Evolutionary conservation across 2,329 filamentous ascomycete species (phyloP).

Genomic region (Neonectria ditissima): DNA sequence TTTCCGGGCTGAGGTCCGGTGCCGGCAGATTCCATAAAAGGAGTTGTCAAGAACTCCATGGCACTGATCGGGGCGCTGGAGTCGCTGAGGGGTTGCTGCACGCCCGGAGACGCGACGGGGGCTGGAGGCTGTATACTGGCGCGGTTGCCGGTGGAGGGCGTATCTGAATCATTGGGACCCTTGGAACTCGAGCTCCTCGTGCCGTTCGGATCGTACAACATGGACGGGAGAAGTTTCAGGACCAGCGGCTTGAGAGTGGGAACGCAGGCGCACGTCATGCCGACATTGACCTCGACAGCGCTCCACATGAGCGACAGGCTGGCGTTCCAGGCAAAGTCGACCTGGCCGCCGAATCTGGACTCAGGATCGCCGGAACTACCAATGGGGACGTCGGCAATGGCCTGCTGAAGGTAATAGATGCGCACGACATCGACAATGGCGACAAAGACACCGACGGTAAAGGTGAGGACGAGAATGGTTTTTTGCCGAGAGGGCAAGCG

Average conservation of each 20-base stretch:
- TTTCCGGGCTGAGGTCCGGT: conserved; percentile 14
- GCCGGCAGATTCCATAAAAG: conserved; percentile 45
- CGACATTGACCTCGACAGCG: conserved; percentile 89
- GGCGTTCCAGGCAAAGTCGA: conserved; percentile 77
- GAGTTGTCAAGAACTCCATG: conserved; percentile 62
- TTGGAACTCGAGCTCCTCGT: conserved; percentile 49
- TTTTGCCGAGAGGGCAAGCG: conserved; percentile 87
- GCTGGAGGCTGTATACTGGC: conserved; percentile 42
- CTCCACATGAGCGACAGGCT: conserved; percentile 94
- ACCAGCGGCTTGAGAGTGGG: conserved; percentile 90
- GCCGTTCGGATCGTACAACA: conserved; percentile 65
- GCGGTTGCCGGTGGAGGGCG: conserved; percentile 40
- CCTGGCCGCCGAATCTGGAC: conserved; percentile 63
- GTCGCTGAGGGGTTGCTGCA: conserved; percentile 38
- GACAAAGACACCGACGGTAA: conserved; percentile 88
- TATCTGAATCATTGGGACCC: conserved; percentile 47
- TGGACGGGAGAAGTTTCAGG: conserved; percentile 69
- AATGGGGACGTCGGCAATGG: conserved; percentile 61
- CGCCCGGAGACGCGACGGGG: conserved; percentile 34
- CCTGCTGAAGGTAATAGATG: conserved; percentile 89
- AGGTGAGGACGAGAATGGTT: conserved; percentile 86
- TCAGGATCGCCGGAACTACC: conserved; percentile 51
- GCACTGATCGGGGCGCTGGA: conserved; percentile 50
- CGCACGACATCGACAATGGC: conserved; percentile 88
- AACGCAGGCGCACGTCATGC: conserved; percentile 92